These are phyloP conservation scores for Penicillium expansum DNA, from an alignment of 2,329 filamentous ascomycete genomes.

Conservation along the genomic window DNA sequence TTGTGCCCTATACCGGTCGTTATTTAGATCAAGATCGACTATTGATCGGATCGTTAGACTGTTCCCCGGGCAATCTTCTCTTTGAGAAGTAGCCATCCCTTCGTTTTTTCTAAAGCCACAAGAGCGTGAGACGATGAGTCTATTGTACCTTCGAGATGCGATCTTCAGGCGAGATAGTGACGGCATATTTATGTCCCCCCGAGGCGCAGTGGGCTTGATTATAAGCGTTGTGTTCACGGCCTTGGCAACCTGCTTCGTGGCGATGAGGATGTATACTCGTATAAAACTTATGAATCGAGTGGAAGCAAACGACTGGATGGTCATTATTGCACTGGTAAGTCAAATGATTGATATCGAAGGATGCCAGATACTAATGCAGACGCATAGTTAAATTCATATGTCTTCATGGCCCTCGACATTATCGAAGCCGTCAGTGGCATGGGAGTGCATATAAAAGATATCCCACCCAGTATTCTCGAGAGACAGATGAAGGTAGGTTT, in stretches of 20 bases:
- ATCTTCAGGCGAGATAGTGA: conserved; percentile 18
- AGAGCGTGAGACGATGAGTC: conserved; percentile 13
- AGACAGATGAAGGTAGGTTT: conserved; percentile 34
- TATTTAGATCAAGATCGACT: neutral
- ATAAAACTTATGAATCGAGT: conserved; percentile 31
- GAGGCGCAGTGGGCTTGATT: conserved; percentile 27
- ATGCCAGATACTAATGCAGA: neutral
- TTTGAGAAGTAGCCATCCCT: neutral
- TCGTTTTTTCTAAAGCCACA: neutral
- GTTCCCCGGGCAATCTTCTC: neutral
- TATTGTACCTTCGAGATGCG: conserved; percentile 16
- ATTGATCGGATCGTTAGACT: neutral
- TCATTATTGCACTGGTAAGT: conserved; percentile 34
- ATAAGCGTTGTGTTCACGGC: conserved; percentile 34
- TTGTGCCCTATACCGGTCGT: neutral
- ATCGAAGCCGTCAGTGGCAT: conserved; percentile 37
- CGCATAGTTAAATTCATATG: conserved; percentile 30
- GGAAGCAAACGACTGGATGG: conserved; percentile 40
- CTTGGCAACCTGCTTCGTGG: conserved; percentile 32
- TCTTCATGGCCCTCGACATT: conserved; percentile 37
- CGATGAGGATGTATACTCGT: conserved; percentile 34
- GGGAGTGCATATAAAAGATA: conserved; percentile 34
- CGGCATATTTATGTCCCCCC: conserved; percentile 23
- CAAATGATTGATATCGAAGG: neutral
- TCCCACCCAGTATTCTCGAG: conserved; percentile 28